Conservation (phyloP, 441 rosid species). For the Arabidopsis lyrata region DNA sequence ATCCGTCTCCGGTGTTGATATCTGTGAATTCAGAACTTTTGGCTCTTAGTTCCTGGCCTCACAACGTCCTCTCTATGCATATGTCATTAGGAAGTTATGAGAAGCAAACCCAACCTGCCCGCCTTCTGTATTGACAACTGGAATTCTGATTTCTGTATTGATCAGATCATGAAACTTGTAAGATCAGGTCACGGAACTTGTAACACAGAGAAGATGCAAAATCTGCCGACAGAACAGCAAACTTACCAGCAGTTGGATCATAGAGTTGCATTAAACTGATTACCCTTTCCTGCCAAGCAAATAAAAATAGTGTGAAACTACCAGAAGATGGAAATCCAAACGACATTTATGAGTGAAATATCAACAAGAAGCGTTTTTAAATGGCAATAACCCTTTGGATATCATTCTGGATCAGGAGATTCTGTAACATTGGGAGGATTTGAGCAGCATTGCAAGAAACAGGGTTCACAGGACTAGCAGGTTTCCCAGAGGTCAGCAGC, state of each 20-base stretch:
- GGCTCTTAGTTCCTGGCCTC: conserved; percentile 22
- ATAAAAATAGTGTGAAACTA: not conserved
- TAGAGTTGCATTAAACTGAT: not conserved
- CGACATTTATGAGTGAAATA: not conserved
- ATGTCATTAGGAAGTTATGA: conserved; percentile 13
- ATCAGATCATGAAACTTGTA: not conserved
- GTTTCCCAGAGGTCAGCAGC: conserved; percentile 37
- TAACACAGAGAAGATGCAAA: conserved; percentile 8
- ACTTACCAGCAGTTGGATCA: not conserved
- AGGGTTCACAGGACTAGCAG: conserved; percentile 43
- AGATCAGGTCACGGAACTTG: not conserved
- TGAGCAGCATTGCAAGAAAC: conserved; percentile 39
- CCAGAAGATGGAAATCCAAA: not conserved
- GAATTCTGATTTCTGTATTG: conserved; percentile 9
- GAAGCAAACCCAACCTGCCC: conserved; percentile 31
- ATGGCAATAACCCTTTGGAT: conserved; percentile 57
- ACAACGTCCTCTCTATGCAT: conserved; percentile 25
- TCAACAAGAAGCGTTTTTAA: not conserved
- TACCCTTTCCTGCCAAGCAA: not conserved
- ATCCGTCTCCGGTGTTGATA: conserved; percentile 1
- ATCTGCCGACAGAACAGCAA: not conserved
- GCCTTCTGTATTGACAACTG: not conserved
- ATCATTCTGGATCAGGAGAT: conserved; percentile 64
- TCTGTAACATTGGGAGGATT: conserved; percentile 61
- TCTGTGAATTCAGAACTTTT: conserved; percentile 6